Base-by-base conservation (phyloP, 768 basidiomycete species). In the Tulasnella sp. region DNA sequence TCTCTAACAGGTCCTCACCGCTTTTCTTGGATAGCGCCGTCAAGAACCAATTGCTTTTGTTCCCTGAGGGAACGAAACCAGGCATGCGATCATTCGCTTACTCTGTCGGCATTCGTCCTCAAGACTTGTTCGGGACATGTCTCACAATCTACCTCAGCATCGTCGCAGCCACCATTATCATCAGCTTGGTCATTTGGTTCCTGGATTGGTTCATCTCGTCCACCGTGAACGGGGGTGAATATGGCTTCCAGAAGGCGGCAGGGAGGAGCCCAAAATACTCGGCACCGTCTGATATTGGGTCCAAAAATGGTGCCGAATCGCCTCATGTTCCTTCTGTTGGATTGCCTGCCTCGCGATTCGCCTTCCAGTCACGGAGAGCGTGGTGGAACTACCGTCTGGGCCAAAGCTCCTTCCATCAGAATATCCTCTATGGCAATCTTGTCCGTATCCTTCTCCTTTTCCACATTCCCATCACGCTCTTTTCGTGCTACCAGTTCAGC, bases 391-490 rank as follows among this genome's bases (percentile, higher is more conserved):
- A 62, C 34, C 59, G 60, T 4, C 57, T 77, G 32, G 76, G 81
- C 62, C 75, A 84, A 59, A 81, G 80, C 49, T 84, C 85, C 15
- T 86, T 91, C 70, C 88, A 91, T 67, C 77, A 81, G 15, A 84
- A 78, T 62, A 79, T 88, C 49, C 72, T 90, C 52, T 82, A 86
- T 62, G 94, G 94, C 42, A 97, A 96, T 69, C 80, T 97, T 59
- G 82, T 93, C 58, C 86, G 94, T 59, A 74, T 97, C 57, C 78
- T 98, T 40, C 75, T 96, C 36, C 73, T 93, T 32, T 98, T 99
- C 72, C 94, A 99, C 69, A 79, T 97, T 17, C 94, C 94, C 6
- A 77, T 98, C 58, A 94, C 91, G 34, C 79, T 90, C 50, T 94
- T 94, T 69, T 87, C 91, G 2, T 82, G 79, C 60, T 97, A 90